These are phyloP conservation scores for Scenedesmus sp. DNA, from an alignment of 163 green algal species.

Conservation along the genomic window DNA sequence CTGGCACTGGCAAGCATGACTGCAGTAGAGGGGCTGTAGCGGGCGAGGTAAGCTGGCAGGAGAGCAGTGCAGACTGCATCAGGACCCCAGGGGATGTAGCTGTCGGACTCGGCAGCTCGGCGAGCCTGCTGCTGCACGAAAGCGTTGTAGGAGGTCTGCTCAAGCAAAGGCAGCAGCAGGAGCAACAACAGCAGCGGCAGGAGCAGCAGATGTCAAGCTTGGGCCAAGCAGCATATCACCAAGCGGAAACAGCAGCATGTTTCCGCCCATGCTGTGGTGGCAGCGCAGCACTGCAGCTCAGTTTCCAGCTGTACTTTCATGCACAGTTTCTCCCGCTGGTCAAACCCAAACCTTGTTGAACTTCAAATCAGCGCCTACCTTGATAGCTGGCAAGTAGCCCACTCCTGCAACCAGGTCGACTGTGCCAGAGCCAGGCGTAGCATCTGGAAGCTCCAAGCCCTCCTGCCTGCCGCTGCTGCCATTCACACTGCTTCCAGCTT, in stretches of 20 bases:
- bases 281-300: too few relatives aligned
- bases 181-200: too few relatives aligned
- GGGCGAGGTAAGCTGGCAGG: slow-evolving; percentile 37
- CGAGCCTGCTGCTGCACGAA: slow-evolving; percentile 31
- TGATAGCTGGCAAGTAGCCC: slow-evolving; percentile 59
- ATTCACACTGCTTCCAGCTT: slow-evolving; percentile 15
- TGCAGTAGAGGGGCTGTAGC: slow-evolving; percentile 9
- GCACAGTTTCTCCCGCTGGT: too few relatives aligned
- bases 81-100: slow-evolving; percentile 9
- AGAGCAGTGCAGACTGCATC: slow-evolving; percentile 24
- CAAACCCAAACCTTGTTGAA: too few relatives aligned
- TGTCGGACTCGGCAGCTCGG: background rate
- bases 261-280: too few relatives aligned
- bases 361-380: background rate
- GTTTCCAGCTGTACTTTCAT: background rate
- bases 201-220: too few relatives aligned
- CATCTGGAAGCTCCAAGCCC: slow-evolving; percentile 63
- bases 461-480: slow-evolving; percentile 45
- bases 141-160: background rate
- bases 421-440: slow-evolving; percentile 58
- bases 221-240: too few relatives aligned
- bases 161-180: background rate
- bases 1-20: background rate
- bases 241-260: too few relatives aligned
- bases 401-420: slow-evolving; percentile 64